phyloP scores from a whole-genome alignment of 2,329 filamentous ascomycete species.

The Alternaria hordeiaustralica region DNA sequence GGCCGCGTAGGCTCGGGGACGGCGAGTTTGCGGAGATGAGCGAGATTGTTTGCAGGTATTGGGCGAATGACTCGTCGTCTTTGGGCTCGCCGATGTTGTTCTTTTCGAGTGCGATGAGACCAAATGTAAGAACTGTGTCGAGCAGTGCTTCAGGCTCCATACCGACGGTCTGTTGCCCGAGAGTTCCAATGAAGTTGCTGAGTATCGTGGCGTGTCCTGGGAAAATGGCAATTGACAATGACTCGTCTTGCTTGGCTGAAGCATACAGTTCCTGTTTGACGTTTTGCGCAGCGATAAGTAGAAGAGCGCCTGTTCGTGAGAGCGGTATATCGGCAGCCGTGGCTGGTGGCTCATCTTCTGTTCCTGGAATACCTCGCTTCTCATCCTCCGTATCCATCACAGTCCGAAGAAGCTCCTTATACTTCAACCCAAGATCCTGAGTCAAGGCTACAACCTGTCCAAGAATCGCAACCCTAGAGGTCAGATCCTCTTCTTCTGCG shows the following conservation, averaged over 20 bases:
- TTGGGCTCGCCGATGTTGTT: conserved; percentile 54
- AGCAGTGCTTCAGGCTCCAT: conserved; percentile 59
- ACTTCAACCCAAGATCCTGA: conserved; percentile 61
- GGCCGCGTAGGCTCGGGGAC: conserved; percentile 55
- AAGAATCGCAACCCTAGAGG: conserved; percentile 69
- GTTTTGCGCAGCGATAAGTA: conserved; percentile 61
- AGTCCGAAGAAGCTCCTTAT: conserved; percentile 56
- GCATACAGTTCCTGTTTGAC: conserved; percentile 59
- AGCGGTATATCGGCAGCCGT: conserved; percentile 62
- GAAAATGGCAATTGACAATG: conserved; percentile 56
- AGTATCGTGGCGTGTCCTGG: conserved; percentile 60
- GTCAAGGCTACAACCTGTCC: conserved; percentile 75
- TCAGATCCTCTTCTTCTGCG: conserved; percentile 66
- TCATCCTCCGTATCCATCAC: conserved; percentile 49
- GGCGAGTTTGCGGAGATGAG: conserved; percentile 58
- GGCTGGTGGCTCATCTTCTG: conserved; percentile 63
- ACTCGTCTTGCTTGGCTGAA: conserved; percentile 44
- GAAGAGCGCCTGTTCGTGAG: conserved; percentile 61
- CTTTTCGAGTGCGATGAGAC: conserved; percentile 57
- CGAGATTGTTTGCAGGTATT: conserved; percentile 59
- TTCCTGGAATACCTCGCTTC: conserved; percentile 52
- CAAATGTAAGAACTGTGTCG: conserved; percentile 61
- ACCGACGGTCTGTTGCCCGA: conserved; percentile 46
- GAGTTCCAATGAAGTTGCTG: conserved; percentile 56
- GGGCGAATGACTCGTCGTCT: conserved; percentile 59